phyloP scores from a whole-genome alignment of 1,284 basidiomycete genomes.

The Cryptococcus floricola region DNA sequence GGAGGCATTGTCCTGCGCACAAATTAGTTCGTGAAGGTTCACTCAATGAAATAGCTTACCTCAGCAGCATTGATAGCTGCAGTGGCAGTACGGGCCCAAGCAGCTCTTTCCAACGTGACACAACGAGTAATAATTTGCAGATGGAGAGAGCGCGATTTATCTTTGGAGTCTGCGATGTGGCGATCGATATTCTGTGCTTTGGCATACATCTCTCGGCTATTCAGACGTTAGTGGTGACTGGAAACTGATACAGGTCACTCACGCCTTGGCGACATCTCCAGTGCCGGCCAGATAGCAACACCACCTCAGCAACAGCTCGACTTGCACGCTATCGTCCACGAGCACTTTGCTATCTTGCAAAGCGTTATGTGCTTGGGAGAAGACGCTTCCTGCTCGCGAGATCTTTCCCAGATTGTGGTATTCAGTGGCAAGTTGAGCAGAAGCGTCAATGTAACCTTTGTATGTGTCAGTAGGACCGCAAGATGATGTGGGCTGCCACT shows the following conservation, averaged over 20 bases:
- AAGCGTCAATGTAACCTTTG: constrained; percentile 62
- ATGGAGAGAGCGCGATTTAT: constrained; percentile 40
- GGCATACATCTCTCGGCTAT: constrained; percentile 13
- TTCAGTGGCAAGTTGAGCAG: constrained; percentile 68
- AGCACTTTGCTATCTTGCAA: constrained; percentile 19
- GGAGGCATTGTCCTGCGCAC: constrained; percentile 61
- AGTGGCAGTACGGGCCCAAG: constrained; percentile 65
- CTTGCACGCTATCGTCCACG: constrained; percentile 40
- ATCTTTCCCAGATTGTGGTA: constrained; percentile 72
- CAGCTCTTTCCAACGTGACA: constrained; percentile 62
- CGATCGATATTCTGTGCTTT: constrained; percentile 52
- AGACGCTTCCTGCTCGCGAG: constrained; percentile 62
- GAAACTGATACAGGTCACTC: constrained; percentile 13
- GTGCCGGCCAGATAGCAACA: constrained; percentile 62
- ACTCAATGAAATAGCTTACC: constrained; percentile 50
- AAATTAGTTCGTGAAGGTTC: neutral
- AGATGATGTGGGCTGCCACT: constrained; percentile 4
- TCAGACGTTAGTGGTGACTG: neutral
- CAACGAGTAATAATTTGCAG: constrained; percentile 58
- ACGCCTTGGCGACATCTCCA: constrained; percentile 65
- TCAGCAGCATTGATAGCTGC: constrained; percentile 64
- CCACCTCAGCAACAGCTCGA: constrained; percentile 62
- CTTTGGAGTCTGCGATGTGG: constrained; percentile 13
- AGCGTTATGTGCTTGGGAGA: constrained; percentile 57
- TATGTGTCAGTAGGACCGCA: neutral